These are phyloP conservation scores for Crotalaria pallida DNA, from an alignment of 306 rosid species.

Conservation along the genomic window DNA sequence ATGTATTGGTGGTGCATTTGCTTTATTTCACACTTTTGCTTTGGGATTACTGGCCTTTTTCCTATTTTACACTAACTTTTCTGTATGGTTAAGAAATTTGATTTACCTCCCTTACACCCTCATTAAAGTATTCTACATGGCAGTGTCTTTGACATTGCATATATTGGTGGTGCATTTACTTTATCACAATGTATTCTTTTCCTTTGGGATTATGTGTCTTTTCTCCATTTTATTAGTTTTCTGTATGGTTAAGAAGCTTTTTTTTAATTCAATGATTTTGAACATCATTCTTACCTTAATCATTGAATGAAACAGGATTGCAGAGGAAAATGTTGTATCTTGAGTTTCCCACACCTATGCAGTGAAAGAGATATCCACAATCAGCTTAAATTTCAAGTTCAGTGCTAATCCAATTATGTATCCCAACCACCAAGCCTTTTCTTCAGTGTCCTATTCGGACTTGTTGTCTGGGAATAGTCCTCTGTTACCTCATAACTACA, in stretches of 20 bases:
- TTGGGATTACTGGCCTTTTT: neutral
- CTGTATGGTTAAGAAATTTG: neutral
- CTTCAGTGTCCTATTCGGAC: constrained; percentile 47
- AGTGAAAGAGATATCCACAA: constrained; percentile 32
- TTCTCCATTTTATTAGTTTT: neutral
- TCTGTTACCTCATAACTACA: constrained; percentile 40
- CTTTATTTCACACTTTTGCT: neutral
- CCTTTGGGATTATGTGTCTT: neutral
- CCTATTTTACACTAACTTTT: neutral
- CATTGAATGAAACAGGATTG: constrained; percentile 12
- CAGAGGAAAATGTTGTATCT: neutral
- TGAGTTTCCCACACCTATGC: constrained; percentile 21
- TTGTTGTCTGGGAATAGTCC: constrained; percentile 32
- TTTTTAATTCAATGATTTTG: neutral
- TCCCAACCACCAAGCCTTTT: constrained; percentile 52
- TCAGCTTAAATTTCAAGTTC: constrained; percentile 12
- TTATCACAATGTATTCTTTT: neutral
- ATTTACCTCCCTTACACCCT: too few relatives aligned
- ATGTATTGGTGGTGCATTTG: neutral
- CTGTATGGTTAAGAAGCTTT: neutral
- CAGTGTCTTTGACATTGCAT: neutral
- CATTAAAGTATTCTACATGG: too few relatives aligned
- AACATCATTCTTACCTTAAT: neutral
- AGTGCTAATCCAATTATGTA: constrained; percentile 39
- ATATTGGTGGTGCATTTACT: neutral